phyloP scores from a whole-genome alignment of 352 stramenopile genomes.

The Globisporangium spinosum region DNA sequence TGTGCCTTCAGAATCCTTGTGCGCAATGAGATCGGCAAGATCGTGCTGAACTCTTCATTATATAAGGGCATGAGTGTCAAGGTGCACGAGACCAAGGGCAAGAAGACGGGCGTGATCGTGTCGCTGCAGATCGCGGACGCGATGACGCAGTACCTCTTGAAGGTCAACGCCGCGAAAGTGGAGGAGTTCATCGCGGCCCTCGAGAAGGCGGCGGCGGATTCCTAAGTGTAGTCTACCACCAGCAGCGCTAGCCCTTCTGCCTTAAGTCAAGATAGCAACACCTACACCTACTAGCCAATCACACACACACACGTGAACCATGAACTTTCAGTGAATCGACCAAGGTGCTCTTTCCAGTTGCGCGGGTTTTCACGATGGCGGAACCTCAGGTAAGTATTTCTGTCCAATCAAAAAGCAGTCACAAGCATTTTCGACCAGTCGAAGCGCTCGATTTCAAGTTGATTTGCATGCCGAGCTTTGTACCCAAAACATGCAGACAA shows the following conservation, averaged over 20 bases:
- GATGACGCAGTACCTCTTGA: constrained; percentile 71
- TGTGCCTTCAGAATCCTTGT: constrained; percentile 52
- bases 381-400: background rate
- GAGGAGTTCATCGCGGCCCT: constrained; percentile 59
- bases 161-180: constrained; percentile 64
- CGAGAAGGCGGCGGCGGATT: constrained; percentile 26
- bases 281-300: background rate
- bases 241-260: background rate
- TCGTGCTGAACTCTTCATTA: constrained; percentile 77
- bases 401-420: background rate
- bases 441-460: background rate
- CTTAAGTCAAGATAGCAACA: background rate
- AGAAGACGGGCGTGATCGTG: constrained; percentile 68
- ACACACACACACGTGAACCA: background rate
- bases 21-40: constrained; percentile 85
- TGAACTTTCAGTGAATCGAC: background rate
- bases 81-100: constrained; percentile 67
- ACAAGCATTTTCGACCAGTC: background rate
- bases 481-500: background rate
- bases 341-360: background rate
- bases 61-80: constrained; percentile 76
- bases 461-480: background rate
- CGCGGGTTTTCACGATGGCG: background rate
- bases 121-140: constrained; percentile 55
- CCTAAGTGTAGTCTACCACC: background rate